Evolutionary conservation across 2,329 filamentous ascomycete genomes (phyloP), one percentile per base, ranked within the genome.

Genomic region (Colletotrichum sp.): DNA sequence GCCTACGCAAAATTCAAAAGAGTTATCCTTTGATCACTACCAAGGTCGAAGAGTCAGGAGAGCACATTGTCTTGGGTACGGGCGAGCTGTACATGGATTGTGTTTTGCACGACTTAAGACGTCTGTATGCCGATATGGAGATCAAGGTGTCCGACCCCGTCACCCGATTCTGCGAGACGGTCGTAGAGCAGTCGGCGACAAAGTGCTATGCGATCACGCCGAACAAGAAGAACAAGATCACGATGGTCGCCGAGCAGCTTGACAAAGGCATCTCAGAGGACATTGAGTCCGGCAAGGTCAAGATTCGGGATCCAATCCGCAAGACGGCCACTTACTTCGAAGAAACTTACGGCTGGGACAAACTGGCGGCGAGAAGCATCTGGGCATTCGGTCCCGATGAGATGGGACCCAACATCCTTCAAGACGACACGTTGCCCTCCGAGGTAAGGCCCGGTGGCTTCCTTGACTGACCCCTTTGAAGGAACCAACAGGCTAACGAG

Each of bases 81-180:
- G 97, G 97, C 76, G 97, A 99, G 84, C 89, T 99, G n/a, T 99
- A 99, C 87, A 99, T 99, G 96, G 97, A 99, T 84, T 99, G 97
- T 81, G 96, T 99, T 5, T 90, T 99, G 62, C 97, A 99, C 84
- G 97, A 99, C 83, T 90, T 99, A 63, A 94, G 97, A 70, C 92
- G 93, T 55, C 86, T 99, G n/a, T 99, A 98, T 83, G 96, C 97
- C 16, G 96, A 99, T 81, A 99, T 99, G 97, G 97, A 99, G 84
- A 95, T 99, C 86, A 99, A 99, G 86, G 95, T 99, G 65, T 99
- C 97, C 1, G 97, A 99, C 83, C 97, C 97, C 1, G 96, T 99
- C 59, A 99, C 97, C 19, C 91, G 97, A 64, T 99, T 99, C 89
- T 98, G 96, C 86, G 97, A 99, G 87, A 99, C 97, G 1, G 96